Evolutionary conservation across 495 filamentous ascomycete species (phyloP).

Genomic region (Podospora comata): DNA sequence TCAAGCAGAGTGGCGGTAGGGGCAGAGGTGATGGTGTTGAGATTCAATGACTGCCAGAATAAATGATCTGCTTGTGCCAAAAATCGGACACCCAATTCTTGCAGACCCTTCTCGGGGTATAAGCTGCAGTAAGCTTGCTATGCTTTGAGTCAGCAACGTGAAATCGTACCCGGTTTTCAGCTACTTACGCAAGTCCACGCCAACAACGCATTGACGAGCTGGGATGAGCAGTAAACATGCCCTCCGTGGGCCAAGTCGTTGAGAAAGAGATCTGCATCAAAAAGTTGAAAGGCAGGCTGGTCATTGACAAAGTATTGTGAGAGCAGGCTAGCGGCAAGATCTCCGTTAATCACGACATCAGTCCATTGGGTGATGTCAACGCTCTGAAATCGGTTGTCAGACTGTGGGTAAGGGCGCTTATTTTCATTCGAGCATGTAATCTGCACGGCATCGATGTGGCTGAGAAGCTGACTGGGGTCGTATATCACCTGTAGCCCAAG

Average conservation of each 20-base stretch:
- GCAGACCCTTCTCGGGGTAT: not conserved
- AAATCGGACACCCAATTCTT: not conserved
- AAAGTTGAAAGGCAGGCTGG: not conserved
- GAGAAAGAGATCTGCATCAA: conserved; percentile 4
- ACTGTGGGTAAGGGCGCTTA: not conserved
- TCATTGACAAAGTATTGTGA: not conserved
- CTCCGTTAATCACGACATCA: not conserved
- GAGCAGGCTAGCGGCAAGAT: not conserved
- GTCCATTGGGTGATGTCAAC: not conserved
- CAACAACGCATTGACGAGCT: not conserved
- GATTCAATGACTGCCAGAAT: not conserved
- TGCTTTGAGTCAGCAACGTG: not conserved
- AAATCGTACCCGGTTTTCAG: not conserved
- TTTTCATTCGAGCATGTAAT: not conserved
- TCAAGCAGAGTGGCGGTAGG: not conserved
- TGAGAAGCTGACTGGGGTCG: not conserved
- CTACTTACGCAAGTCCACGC: conserved; percentile 1
- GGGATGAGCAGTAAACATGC: not conserved
- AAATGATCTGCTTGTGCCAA: not conserved
- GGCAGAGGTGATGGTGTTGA: not conserved
- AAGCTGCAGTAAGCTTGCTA: not conserved
- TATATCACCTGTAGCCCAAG: not conserved
- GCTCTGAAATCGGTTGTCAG: not conserved
- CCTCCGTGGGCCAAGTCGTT: not conserved
- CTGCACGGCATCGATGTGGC: not conserved